Conservation (phyloP, 1,284 basidiomycete species). For the Xerocomus nothofagi region DNA sequence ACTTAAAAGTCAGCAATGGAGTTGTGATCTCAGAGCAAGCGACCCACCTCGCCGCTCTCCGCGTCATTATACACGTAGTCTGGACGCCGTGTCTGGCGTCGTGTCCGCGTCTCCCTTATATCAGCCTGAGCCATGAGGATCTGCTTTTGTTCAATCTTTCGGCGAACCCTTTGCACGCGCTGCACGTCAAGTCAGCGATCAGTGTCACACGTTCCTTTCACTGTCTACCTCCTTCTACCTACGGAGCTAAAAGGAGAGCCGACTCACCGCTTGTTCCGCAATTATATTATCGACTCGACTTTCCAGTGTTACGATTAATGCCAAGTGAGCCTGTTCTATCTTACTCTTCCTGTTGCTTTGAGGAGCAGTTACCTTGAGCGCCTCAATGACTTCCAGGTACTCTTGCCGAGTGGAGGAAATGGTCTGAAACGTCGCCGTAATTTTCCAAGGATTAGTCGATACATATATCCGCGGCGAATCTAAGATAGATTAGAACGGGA, state of each 20-base stretch:
- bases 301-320: conserved; percentile 62
- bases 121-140: conserved; percentile 69
- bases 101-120: conserved; percentile 72
- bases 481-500: conserved; percentile 40
- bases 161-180: conserved; percentile 67
- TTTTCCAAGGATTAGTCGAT: conserved; percentile 85
- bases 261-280: conserved; percentile 65
- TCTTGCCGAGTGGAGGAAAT: conserved; percentile 69
- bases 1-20: conserved; percentile 22
- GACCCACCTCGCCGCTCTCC: conserved; percentile 60
- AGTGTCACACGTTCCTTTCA: conserved; percentile 15
- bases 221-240: conserved; percentile 16
- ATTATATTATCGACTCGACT: conserved; percentile 63
- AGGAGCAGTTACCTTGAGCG: conserved; percentile 55
- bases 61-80: conserved; percentile 76
- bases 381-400: conserved; percentile 60
- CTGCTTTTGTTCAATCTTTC: conserved; percentile 66
- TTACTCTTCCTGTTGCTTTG: conserved; percentile 52
- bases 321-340: conserved; percentile 55
- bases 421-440: conserved; percentile 68
- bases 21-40: conserved; percentile 7
- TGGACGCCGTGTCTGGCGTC: conserved; percentile 64
- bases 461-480: conserved; percentile 78
- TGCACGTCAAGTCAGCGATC: conserved; percentile 38
- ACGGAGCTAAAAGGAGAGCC: conserved; percentile 8